A percentile compares a stretch with the other conserved stretches of the same genome.
Conservation (phyloP, 23 red algal genomes). For the Gracilaria caudata region DNA sequence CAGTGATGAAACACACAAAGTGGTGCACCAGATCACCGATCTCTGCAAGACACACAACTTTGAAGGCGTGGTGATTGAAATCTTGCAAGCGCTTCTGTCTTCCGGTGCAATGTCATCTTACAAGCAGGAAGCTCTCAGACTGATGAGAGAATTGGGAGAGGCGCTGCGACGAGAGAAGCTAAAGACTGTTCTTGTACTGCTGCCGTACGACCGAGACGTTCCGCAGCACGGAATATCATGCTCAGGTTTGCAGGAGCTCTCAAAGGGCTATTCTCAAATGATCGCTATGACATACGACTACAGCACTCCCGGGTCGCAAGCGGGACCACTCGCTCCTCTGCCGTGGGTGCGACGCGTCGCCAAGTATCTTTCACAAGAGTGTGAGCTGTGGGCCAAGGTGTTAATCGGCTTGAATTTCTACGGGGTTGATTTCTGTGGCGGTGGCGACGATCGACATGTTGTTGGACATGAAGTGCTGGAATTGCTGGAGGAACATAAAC, state of each 20-base stretch:
- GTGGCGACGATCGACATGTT: conserved; percentile 17
- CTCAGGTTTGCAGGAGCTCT: background rate
- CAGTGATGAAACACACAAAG: background rate
- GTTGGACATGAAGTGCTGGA: conserved; percentile 21
- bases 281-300: conserved; percentile 57
- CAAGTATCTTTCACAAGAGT: conserved; percentile 22
- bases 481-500: background rate
- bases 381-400: conserved; percentile 43
- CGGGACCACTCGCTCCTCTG: conserved; percentile 35
- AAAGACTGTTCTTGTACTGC: conserved; percentile 32
- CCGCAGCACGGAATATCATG: conserved; percentile 6
- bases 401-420: conserved; percentile 53
- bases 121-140: background rate
- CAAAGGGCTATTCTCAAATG: background rate
- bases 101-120: background rate
- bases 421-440: conserved; percentile 33
- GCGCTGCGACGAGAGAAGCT: background rate
- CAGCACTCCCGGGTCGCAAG: conserved; percentile 1
- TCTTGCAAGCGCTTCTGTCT: conserved; percentile 10
- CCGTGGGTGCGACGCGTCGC: conserved; percentile 38
- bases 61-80: conserved; percentile 41
- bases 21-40: background rate
- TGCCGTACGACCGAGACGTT: conserved; percentile 23
- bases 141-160: conserved; percentile 4
- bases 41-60: background rate